Evolutionary conservation across 495 filamentous ascomycete genomes (phyloP), one percentile per base, ranked within the genome.

Genomic region (Neurospora sp.): DNA sequence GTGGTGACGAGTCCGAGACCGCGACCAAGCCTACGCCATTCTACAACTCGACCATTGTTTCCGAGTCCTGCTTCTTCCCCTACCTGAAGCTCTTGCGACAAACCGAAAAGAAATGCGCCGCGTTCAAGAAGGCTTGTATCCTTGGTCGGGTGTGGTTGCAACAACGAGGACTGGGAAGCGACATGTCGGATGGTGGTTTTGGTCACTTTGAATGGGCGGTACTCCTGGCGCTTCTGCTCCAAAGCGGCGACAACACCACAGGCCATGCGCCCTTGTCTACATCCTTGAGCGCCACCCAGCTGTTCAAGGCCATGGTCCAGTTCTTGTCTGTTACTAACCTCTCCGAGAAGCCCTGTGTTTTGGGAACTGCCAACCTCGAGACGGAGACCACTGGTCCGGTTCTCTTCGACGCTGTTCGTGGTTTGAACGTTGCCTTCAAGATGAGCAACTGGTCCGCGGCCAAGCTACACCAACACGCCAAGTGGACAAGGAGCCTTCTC

Each of bases 251-350:
- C 18, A 85, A 86, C 4, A 35, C 54, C 27, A 90, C 88, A 75
- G 92, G 92, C 5, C 87, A 89, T 70, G 85, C 90, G 4, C 78
- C 94, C 31, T 85, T 99, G 3, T 90, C 93, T 35, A 82, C 89
- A 18, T 92, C 92, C 9, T 92, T 97, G 76, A 97, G 91, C 81
- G 92, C 91, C 83, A 96, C 96, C 62, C 95, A 99, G 81, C 88
- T 98, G 73, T 97, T 99, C 85, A 98, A 97, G 79, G 94, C 91
- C 2, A 90, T 89, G 6, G 78, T 99, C 59, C 94, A 98, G 80
- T 97, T 93, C 78, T 82, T 99, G 20, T 88, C 92, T 10, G 85
- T 86, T 7, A 90, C 85, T 37, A 89, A 97, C 78, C 79, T 98
- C 40, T 80, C 82, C 31, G 88, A 85, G 46, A 89, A 89, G 44